phyloP scores from a whole-genome alignment of 148 eudicot species.

The Vaccinium vitisidaea region DNA sequence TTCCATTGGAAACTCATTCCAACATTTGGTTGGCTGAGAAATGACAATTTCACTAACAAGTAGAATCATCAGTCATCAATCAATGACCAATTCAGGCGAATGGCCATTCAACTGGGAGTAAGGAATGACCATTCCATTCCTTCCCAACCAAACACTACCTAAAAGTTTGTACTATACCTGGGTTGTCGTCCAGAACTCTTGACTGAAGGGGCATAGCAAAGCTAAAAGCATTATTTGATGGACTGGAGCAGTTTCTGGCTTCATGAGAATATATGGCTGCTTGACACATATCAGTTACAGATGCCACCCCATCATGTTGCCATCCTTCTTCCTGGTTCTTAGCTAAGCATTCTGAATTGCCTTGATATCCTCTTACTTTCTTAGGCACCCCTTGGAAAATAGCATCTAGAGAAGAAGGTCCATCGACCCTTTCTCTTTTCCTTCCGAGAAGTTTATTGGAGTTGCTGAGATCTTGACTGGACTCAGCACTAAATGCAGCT shows the following conservation, averaged over 20 bases:
- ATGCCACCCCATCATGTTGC: conserved; percentile 23
- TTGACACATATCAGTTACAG: conserved; percentile 24
- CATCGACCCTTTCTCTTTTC: conserved; percentile 53
- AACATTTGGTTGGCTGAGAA: background rate
- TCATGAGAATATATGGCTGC: conserved; percentile 18
- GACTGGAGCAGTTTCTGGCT: conserved; percentile 23
- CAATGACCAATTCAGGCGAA: background rate
- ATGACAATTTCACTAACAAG: background rate
- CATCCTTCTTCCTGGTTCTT: conserved; percentile 25
- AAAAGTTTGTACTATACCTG: conserved; percentile 21
- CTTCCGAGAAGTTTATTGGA: conserved; percentile 23
- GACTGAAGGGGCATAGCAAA: conserved; percentile 42
- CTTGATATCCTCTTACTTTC: conserved; percentile 55
- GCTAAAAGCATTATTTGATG: conserved; percentile 31
- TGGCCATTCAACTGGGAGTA: background rate
- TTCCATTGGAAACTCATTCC: background rate
- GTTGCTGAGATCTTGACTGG: conserved; percentile 47
- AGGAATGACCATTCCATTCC: background rate
- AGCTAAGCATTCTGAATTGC: conserved; percentile 27
- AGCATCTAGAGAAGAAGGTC: conserved; percentile 22
- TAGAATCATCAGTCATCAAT: background rate
- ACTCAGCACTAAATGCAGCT: conserved; percentile 58
- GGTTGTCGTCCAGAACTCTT: conserved; percentile 13
- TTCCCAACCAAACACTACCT: conserved; percentile 2
- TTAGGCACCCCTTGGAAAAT: conserved; percentile 36